phyloP scores from a whole-genome alignment of 345 rosid genomes.

The Gossypium sturtianum region DNA sequence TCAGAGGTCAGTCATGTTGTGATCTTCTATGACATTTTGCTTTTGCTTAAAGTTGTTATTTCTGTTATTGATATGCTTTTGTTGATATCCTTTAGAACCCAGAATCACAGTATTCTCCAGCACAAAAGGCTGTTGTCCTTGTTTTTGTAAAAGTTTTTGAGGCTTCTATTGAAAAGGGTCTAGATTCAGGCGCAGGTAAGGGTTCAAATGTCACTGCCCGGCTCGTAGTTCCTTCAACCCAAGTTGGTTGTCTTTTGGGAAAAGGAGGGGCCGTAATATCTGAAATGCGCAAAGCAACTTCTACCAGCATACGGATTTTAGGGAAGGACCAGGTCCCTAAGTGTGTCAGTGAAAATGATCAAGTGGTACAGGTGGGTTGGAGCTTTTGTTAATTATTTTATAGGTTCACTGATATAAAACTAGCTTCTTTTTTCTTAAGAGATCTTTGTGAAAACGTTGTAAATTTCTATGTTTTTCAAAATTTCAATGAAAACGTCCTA shows the following conservation, averaged over 20 bases:
- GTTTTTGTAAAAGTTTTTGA: slow-evolving; percentile 61
- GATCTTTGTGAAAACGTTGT: neutral
- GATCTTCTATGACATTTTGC: slow-evolving; percentile 14
- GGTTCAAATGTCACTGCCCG: slow-evolving; percentile 53
- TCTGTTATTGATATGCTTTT: slow-evolving; percentile 13
- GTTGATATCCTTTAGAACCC: slow-evolving; percentile 50
- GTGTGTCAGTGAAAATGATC: slow-evolving; percentile 60
- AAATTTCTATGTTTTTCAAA: neutral
- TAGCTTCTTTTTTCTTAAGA: neutral
- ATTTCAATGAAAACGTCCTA: neutral
- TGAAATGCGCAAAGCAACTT: slow-evolving; percentile 68
- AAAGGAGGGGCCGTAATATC: slow-evolving; percentile 73
- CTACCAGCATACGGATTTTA: slow-evolving; percentile 50
- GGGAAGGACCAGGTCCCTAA: slow-evolving; percentile 54
- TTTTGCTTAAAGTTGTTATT: slow-evolving; percentile 3
- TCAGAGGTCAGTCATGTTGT: slow-evolving; percentile 48
- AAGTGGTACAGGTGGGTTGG: slow-evolving; percentile 70
- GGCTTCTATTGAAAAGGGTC: slow-evolving; percentile 48
- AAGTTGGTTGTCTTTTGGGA: slow-evolving; percentile 85
- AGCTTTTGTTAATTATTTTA: slow-evolving; percentile 7
- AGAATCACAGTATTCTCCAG: slow-evolving; percentile 56
- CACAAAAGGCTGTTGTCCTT: slow-evolving; percentile 71
- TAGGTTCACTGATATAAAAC: neutral
- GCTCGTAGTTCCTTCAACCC: slow-evolving; percentile 63
- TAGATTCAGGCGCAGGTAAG: slow-evolving; percentile 40